phyloP scores from a whole-genome alignment of 139 green algal species.

The Coelastrella sp. region DNA sequence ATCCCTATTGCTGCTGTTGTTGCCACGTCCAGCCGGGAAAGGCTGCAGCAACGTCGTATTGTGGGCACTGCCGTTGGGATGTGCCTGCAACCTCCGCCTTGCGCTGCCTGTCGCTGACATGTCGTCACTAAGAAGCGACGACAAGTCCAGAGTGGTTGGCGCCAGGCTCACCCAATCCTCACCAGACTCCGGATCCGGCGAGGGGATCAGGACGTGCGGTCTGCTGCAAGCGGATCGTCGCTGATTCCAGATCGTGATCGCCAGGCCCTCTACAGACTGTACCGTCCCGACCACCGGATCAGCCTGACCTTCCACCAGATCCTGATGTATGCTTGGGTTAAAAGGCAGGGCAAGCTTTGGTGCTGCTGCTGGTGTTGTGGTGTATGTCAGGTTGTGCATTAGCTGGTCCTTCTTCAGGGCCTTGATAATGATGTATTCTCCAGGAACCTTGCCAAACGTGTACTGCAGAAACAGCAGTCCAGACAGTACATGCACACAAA shows the following conservation, averaged over 20 bases:
- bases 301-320: neutral
- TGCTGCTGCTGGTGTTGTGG: neutral
- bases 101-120: neutral
- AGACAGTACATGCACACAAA: too few relatives aligned
- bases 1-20: neutral
- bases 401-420: constrained; percentile 39
- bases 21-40: neutral
- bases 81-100: too few relatives aligned
- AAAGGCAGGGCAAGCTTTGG: neutral
- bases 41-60: constrained; percentile 6
- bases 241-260: constrained; percentile 30
- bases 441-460: constrained; percentile 1
- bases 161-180: neutral
- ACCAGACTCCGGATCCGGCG: too few relatives aligned
- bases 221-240: neutral
- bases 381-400: constrained; percentile 35
- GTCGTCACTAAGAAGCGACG: neutral
- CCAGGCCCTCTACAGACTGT: neutral
- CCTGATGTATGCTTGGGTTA: neutral
- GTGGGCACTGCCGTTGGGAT: neutral
- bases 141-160: neutral
- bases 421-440: constrained; percentile 35
- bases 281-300: neutral
- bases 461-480: constrained; percentile 17
- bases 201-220: neutral